Evolutionary conservation across 225 moss, liverwort and hornwort species (phyloP), one percentile per base, ranked within the genome.

Genomic region (Pseudisothecium myosuroides): DNA sequence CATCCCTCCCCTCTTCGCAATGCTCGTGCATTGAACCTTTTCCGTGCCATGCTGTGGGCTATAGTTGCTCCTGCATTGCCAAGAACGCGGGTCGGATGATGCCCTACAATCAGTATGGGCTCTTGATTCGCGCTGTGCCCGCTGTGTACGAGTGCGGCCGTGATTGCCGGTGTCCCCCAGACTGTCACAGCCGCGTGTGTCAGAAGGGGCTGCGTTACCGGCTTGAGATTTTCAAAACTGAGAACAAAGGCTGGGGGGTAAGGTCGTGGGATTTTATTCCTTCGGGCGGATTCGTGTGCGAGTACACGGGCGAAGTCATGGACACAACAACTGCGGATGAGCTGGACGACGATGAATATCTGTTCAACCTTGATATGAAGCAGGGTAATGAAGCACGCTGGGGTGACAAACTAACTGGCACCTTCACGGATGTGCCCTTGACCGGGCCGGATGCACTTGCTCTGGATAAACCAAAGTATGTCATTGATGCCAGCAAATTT

Each of bases 191-290:
- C 83, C 91, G 95, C 37, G 96, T 96, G 54, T 93, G 93, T 74
- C 98, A 99, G 76, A 94, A 91, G 50, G 98, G 98, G 10, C 34
- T 97, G 17, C 92, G 95, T 13, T 94, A 94, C 86, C 90, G 95
- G 28, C 82, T 99, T 7, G 97, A 99, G 91, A 90, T 99, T 32
- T 99, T 99, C 87, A 97, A 95, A 89, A 96, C 98, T 4, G 67
- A 90, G 60, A 88, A 89, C 69, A 97, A 94, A 82, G 98, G 98
- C 21, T 99, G 98, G 98, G 98, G 97, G 14, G 96, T 99, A 14
- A 87, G 98, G 72, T 96, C 96, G 37, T 95, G 94, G 88, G 91
- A 93, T 83, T 95, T 96, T 69, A 99, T 99, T 37, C 95, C 96
- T 17, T 91, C 94, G 9, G 98, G 98, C 8, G 95, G 96, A 45